Base-by-base conservation (phyloP, 2,329 filamentous ascomycete genomes). In the Diaporthe citrichinensis region DNA sequence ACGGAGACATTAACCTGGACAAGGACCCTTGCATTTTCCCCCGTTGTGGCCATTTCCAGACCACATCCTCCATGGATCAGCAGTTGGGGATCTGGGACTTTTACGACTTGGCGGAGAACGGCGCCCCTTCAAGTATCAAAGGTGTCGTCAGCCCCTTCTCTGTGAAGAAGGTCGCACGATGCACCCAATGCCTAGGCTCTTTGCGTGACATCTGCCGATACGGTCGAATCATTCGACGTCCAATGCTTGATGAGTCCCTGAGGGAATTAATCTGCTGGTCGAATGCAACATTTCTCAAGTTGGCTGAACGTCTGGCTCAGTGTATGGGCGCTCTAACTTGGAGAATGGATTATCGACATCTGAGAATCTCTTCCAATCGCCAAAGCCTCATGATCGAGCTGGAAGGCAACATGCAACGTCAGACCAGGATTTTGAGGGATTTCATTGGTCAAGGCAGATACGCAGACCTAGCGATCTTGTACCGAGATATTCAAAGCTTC, bases 1-100 rank as follows among this genome's bases (percentile, higher is more conserved):
- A 93, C 80, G 79, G 79, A 0, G 90, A 94, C 1, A 84, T 92
- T 25, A 83, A 94, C 78, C 80, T 93, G 0, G 82, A 92, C 51
- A 85, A 90, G 20, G 87, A 88, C 1, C 92, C 93, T 1, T 90
- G 90, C 77, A 87, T 94, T 28, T 87, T 94, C 61, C 89, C 90
- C 0, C 81, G 83, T 2, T 95, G 92, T 75, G 91, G 91, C 0
- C 93, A 95, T 79, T 87, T 94, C 76, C 83, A 92, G 68, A 93
- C 91, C 0, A 82, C 88, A 4, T 85, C 86, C 39, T 92, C 85
- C 3, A 88, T 94, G 84, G 93, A 94, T 80, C 89, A 88, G 0
- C 83, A 88, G n/a, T 90, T 94, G 85, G 85, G 85, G 0, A 87
- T 94, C 83, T 76, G 78, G 3, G 82, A 84, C 1, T 84, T 88